These are phyloP conservation scores for Microbotryomycetes sp. DNA, from an alignment of 1,284 basidiomycete genomes.

Conservation along the genomic window DNA sequence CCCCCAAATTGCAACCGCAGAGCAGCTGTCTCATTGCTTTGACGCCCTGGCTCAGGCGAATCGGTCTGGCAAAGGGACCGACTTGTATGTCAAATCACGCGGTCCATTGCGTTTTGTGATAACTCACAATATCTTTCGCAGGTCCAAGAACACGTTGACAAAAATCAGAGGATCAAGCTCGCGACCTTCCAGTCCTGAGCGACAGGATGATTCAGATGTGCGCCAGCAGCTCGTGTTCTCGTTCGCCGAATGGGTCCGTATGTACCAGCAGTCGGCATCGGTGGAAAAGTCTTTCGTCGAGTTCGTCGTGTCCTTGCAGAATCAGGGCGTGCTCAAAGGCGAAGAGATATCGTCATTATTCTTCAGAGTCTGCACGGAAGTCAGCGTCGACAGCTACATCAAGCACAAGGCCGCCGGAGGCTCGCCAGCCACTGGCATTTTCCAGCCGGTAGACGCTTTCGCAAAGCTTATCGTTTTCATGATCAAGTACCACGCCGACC, in stretches of 20 bases:
- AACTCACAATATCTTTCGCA: neutral
- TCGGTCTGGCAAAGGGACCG: constrained; percentile 67
- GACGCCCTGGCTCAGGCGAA: constrained; percentile 68
- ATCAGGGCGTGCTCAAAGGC: constrained; percentile 90
- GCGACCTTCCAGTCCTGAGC: neutral
- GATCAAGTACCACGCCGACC: constrained; percentile 98
- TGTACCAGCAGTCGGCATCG: constrained; percentile 77
- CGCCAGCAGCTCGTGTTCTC: constrained; percentile 51
- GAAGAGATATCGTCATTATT: constrained; percentile 97
- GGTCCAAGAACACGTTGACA: neutral
- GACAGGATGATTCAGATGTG: constrained; percentile 16
- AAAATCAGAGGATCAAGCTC: neutral
- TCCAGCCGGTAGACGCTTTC: constrained; percentile 91
- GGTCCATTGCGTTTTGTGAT: too few species aligned
- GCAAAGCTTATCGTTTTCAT: constrained; percentile 93
- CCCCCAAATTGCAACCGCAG: constrained; percentile 64
- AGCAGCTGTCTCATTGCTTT: constrained; percentile 71
- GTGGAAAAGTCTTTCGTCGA: constrained; percentile 93
- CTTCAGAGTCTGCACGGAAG: constrained; percentile 95
- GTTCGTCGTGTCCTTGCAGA: constrained; percentile 94
- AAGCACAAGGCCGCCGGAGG: constrained; percentile 75
- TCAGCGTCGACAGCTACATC: constrained; percentile 84
- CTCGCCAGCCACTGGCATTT: constrained; percentile 58
- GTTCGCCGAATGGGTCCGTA: constrained; percentile 79
- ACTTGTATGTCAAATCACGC: constrained; percentile 63